phyloP scores from a whole-genome alignment of 495 filamentous ascomycete species.

The Letharia lupina region DNA sequence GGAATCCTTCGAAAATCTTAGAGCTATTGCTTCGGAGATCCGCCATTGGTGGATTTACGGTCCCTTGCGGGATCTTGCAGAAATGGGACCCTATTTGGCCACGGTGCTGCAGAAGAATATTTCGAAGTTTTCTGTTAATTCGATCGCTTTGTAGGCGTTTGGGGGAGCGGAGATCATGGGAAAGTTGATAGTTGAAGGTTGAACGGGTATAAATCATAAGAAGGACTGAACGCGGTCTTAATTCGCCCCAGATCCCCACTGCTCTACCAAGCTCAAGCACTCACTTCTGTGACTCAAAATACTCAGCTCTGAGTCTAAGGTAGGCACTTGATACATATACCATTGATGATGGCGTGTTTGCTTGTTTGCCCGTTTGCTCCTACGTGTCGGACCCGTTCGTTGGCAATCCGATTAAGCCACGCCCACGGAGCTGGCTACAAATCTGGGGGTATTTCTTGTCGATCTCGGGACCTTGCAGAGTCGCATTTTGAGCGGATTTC shows the following conservation, averaged over 20 bases:
- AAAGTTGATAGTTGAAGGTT: no score
- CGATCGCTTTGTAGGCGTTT: no score
- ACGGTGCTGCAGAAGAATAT: background rate
- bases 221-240: no score
- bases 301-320: no score
- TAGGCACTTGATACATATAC: no score
- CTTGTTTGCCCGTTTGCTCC: background rate
- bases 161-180: no score
- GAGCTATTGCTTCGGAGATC: background rate
- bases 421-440: background rate
- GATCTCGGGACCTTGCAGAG: background rate
- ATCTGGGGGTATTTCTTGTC: background rate
- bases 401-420: background rate
- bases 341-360: background rate
- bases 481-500: background rate
- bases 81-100: background rate
- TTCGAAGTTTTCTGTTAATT: background rate
- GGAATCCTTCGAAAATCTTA: background rate
- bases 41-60: background rate
- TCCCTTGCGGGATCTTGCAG: background rate
- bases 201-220: no score
- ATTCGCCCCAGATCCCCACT: no score
- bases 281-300: no score
- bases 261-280: no score
- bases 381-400: background rate